Conservation (phyloP, 305 asterid species). For the Striga hermonthica region DNA sequence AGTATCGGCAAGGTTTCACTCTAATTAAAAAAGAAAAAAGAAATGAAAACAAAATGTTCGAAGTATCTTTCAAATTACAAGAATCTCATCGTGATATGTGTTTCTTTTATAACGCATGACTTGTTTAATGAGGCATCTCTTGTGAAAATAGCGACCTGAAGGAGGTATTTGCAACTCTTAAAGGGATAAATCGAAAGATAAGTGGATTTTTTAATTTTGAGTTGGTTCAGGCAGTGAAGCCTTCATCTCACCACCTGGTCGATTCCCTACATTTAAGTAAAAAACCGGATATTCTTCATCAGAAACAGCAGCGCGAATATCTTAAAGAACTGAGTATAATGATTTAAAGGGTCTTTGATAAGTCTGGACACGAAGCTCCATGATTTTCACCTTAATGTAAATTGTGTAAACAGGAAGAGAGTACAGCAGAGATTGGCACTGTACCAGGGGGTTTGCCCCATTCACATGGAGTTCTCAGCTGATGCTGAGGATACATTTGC, state of each 20-base stretch:
- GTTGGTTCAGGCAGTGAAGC: too few species aligned
- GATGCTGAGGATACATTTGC: conserved; percentile 87
- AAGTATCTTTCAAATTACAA: neutral
- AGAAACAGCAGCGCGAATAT: neutral
- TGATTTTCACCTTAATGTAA: conserved; percentile 10
- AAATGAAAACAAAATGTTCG: too few species aligned
- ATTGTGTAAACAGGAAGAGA: conserved; percentile 65
- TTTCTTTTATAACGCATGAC: neutral
- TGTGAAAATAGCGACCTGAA: too few species aligned
- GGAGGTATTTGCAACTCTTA: neutral
- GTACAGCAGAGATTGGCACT: conserved; percentile 88
- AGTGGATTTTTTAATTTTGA: too few species aligned
- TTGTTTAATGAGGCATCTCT: too few species aligned
- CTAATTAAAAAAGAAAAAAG: neutral
- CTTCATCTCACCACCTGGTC: too few species aligned
- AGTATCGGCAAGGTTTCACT: neutral
- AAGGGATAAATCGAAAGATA: too few species aligned
- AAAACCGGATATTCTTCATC: neutral
- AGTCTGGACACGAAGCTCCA: conserved; percentile 1
- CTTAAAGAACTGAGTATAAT: neutral
- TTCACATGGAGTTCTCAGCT: conserved; percentile 76
- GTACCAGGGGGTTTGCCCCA: conserved; percentile 91
- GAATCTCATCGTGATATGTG: neutral
- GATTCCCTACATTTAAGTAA: neutral
- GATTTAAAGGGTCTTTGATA: neutral